Evolutionary conservation across 169 alveolate genomes (phyloP).

Genomic region (Theileria equi): DNA sequence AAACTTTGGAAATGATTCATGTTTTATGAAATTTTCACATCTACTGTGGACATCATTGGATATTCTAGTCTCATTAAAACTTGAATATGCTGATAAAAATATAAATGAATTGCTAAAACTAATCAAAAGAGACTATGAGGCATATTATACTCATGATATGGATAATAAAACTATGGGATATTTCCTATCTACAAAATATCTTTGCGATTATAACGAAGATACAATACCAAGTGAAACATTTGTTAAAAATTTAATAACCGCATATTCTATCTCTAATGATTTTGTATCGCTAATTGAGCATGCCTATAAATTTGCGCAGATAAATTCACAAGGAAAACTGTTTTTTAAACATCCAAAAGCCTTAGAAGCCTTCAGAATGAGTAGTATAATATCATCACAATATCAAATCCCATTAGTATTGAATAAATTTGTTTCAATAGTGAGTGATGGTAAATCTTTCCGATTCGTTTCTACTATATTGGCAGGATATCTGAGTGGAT

Average conservation of each 20-base stretch:
- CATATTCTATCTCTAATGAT: constrained; percentile 35
- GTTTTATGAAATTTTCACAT: too few relatives aligned
- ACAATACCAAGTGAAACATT: neutral
- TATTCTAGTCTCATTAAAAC: too few relatives aligned
- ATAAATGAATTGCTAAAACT: constrained; percentile 20
- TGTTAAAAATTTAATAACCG: constrained; percentile 10
- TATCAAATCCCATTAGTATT: too few relatives aligned
- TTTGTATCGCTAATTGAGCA: constrained; percentile 23
- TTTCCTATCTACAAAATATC: constrained; percentile 3
- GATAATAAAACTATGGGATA: neutral
- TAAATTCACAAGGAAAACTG: too few relatives aligned
- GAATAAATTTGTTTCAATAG: too few relatives aligned
- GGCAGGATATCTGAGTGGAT: constrained; percentile 1
- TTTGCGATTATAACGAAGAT: neutral
- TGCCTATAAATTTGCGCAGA: too few relatives aligned
- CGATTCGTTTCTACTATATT: neutral
- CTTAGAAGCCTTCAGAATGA: too few relatives aligned
- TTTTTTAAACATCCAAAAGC: too few relatives aligned
- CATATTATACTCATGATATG: neutral
- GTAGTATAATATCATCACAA: too few relatives aligned
- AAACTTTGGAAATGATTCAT: too few relatives aligned
- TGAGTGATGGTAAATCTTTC: too few relatives aligned
- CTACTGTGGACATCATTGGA: too few relatives aligned
- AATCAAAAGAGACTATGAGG: constrained; percentile 14
- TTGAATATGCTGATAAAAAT: constrained; percentile 34